Evolutionary conservation across 177 flowering plant genomes (phyloP).

Genomic region (Telopea speciosissima): DNA sequence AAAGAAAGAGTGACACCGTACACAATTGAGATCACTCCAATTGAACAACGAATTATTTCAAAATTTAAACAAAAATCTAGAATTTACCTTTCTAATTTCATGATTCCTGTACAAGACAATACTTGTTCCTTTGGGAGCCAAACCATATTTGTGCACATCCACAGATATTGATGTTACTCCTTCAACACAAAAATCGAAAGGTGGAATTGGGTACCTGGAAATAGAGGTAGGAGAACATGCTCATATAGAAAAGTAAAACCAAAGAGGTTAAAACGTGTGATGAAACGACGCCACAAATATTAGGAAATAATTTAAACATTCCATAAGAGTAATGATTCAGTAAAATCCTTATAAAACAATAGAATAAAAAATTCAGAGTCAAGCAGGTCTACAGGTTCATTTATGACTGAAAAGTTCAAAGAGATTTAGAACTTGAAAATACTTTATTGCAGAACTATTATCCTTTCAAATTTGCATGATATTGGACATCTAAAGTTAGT

Average conservation of each 20-base stretch:
- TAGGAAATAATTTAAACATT: not conserved
- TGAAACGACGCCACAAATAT: not conserved
- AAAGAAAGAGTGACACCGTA: too few relatives aligned
- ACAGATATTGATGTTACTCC: slow-evolving; percentile 95
- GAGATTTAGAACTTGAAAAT: not conserved
- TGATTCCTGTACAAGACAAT: slow-evolving; percentile 80
- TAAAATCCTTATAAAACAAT: not conserved
- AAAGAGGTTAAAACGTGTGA: not conserved
- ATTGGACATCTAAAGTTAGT: not conserved
- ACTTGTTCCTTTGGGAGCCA: slow-evolving; percentile 99
- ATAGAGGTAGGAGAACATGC: not conserved
- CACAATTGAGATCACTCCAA: not conserved
- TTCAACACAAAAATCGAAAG: slow-evolving; percentile 76
- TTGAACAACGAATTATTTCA: not conserved
- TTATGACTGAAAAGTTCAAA: not conserved
- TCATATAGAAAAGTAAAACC: slow-evolving; percentile 3
- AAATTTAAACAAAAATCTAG: not conserved
- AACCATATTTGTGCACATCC: slow-evolving; percentile 95
- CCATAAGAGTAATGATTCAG: not conserved
- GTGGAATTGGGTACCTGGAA: slow-evolving; percentile 72
- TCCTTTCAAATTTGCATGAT: not conserved
- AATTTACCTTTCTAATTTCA: slow-evolving; percentile 72
- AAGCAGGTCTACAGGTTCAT: not conserved
- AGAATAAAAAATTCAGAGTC: not conserved
- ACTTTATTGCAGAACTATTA: not conserved